Percentiles rank a stretch among this genome's conserved stretches.
Evolutionary conservation across 257 asterid species (phyloP).

Genomic region (Solanum chiquidenum): DNA sequence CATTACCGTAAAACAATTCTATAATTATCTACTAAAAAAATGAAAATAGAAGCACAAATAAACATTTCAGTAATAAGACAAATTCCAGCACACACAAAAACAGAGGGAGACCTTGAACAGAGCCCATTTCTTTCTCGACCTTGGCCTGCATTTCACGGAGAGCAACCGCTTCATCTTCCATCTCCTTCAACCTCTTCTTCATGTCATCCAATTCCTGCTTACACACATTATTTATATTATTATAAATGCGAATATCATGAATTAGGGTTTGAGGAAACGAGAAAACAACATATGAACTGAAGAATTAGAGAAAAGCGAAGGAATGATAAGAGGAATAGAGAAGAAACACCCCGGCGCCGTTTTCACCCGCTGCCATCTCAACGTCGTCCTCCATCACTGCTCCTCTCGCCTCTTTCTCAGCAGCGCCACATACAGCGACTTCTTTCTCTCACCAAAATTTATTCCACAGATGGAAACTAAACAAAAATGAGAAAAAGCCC

Average conservation of each 20-base stretch:
- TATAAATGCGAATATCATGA: not conserved
- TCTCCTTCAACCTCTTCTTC: conserved; percentile 1
- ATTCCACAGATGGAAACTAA: not conserved
- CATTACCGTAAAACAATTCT: not conserved
- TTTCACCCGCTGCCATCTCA: not conserved
- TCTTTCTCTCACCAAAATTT: not conserved
- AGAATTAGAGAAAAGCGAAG: not conserved
- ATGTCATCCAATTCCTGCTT: conserved; percentile 3
- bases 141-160: conserved; percentile 3
- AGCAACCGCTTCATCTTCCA: conserved; percentile 6
- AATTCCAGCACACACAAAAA: not conserved
- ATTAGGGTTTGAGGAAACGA: not conserved
- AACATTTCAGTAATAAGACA: not conserved
- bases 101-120: not conserved
- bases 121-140: conserved; percentile 3
- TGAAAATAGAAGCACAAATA: not conserved
- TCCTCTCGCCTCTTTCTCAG: not conserved
- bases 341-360: not conserved
- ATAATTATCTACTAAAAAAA: not conserved
- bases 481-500: not conserved
- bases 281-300: not conserved
- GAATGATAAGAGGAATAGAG: not conserved
- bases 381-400: not conserved
- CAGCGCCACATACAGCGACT: not conserved
- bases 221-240: not conserved